phyloP scores from a whole-genome alignment of 306 rosid species.

The Lotus japonicus region DNA sequence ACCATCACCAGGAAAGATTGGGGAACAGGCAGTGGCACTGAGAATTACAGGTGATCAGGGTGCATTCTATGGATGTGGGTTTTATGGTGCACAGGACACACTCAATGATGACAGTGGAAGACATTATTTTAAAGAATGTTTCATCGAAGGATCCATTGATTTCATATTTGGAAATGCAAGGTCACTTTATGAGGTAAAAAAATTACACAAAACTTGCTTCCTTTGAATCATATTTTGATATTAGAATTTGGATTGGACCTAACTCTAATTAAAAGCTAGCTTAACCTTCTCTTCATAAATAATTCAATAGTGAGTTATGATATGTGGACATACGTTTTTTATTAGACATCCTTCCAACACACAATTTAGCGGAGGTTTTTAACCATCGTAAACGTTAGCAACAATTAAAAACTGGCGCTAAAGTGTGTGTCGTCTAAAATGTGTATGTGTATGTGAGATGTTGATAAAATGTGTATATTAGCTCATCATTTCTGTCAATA shows the following conservation, averaged over 20 bases:
- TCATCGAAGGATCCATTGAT: conserved; percentile 84
- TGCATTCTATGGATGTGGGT: conserved; percentile 81
- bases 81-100: conserved; percentile 86
- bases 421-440: no score
- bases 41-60: conserved; percentile 57
- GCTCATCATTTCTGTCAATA: no score
- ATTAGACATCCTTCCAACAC: no score
- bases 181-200: conserved; percentile 63
- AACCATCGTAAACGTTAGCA: no score
- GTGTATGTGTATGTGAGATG: no score
- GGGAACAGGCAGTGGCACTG: conserved; percentile 81
- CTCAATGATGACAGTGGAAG: conserved; percentile 67
- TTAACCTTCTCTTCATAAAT: no score
- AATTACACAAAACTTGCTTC: neutral
- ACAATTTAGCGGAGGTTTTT: no score
- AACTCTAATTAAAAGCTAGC: no score
- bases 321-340: no score
- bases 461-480: no score
- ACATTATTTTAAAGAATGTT: conserved; percentile 68
- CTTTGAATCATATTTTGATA: neutral
- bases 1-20: conserved; percentile 48
- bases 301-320: no score
- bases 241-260: neutral
- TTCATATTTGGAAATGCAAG: conserved; percentile 80
- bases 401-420: no score